phyloP scores from a whole-genome alignment of 805 yeast genomes.

The Ogataea nakhonphanomensis region DNA sequence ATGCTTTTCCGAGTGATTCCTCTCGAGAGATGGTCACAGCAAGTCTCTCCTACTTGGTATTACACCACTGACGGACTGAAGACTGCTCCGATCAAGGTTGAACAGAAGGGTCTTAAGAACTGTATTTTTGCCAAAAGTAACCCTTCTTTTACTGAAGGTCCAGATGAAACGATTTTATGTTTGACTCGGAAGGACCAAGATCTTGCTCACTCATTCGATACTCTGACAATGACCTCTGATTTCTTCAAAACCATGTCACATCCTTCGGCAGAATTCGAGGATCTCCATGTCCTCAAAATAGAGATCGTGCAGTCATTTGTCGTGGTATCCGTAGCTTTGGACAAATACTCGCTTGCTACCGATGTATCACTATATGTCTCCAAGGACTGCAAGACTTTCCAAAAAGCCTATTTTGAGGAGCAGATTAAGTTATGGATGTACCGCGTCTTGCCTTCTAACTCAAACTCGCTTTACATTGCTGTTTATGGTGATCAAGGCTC shows the following conservation, averaged over 20 bases:
- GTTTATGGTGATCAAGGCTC: slow-evolving; percentile 28
- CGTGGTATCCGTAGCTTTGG: slow-evolving; percentile 39
- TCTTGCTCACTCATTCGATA: slow-evolving; percentile 34
- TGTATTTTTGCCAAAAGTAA: slow-evolving; percentile 28
- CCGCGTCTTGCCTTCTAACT: slow-evolving; percentile 39
- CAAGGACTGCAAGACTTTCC: slow-evolving; percentile 42
- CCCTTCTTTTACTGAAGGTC: slow-evolving; percentile 22
- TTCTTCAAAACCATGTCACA: slow-evolving; percentile 35
- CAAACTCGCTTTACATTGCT: slow-evolving; percentile 40
- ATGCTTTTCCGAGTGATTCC: slow-evolving; percentile 29
- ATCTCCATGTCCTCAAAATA: slow-evolving; percentile 30
- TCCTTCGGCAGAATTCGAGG: slow-evolving; percentile 12
- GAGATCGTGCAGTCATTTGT: slow-evolving; percentile 40
- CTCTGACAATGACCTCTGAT: slow-evolving; percentile 41
- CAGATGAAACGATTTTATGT: slow-evolving; percentile 32
- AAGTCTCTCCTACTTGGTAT: no score
- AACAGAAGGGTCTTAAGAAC: slow-evolving; percentile 7
- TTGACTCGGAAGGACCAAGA: slow-evolving; percentile 26
- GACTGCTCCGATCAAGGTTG: slow-evolving; percentile 26
- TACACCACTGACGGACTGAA: slow-evolving; percentile 45
- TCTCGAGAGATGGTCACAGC: no score
- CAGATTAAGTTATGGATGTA: slow-evolving; percentile 37
- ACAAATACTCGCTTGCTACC: slow-evolving; percentile 39
- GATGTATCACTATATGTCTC: slow-evolving; percentile 42
- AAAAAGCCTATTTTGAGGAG: slow-evolving; percentile 38